A percentile compares a stretch with the other conserved stretches of the same genome.
phyloP scores from a whole-genome alignment of 345 rosid genomes.

The Isatis tinctoria region DNA sequence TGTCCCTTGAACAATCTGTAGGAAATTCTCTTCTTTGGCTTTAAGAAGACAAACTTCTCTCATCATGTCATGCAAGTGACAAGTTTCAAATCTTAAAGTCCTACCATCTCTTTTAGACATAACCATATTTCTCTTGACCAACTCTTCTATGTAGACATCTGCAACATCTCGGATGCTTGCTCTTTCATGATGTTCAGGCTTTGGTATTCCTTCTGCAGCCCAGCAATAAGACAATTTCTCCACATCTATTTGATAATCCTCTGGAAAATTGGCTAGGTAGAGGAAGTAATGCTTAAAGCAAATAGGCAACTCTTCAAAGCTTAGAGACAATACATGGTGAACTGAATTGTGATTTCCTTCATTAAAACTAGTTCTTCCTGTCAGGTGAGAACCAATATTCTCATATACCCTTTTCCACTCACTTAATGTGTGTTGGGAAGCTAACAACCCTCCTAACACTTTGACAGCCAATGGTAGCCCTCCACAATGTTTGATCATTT shows the following conservation, averaged over 20 bases:
- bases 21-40: constrained; percentile 21
- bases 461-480: background rate
- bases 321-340: background rate
- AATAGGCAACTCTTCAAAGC: constrained; percentile 15
- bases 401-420: background rate
- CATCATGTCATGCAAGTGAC: constrained; percentile 24
- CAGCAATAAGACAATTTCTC: constrained; percentile 27
- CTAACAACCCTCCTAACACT: constrained; percentile 8
- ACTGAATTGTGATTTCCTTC: background rate
- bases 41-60: constrained; percentile 17
- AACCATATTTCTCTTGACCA: constrained; percentile 33
- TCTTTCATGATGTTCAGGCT: background rate
- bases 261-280: constrained; percentile 1
- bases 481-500: background rate
- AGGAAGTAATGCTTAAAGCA: constrained; percentile 11
- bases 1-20: background rate
- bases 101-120: background rate
- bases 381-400: background rate
- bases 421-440: background rate
- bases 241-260: constrained; percentile 22
- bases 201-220: constrained; percentile 40
- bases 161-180: constrained; percentile 20
- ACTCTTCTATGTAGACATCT: constrained; percentile 22
- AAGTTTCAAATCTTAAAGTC: background rate
- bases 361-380: background rate